phyloP scores from a whole-genome alignment of 1,284 basidiomycete species.

The Leccinum subatratum region DNA sequence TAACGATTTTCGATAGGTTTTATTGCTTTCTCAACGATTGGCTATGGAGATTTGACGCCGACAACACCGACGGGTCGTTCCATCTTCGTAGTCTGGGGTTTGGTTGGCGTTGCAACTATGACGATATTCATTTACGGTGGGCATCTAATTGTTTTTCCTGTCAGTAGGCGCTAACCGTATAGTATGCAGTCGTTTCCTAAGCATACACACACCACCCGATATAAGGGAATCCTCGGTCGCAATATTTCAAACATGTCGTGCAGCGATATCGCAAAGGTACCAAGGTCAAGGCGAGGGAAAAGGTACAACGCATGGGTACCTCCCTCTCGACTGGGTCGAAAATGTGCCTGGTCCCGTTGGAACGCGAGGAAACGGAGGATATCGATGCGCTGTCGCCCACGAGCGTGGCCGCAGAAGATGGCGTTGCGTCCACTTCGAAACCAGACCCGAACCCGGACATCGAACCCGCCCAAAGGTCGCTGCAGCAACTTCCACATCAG shows the following conservation, averaged over 20 bases:
- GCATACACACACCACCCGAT: slow-evolving; percentile 53
- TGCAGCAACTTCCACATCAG: too few relatives aligned
- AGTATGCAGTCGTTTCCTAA: slow-evolving; percentile 55
- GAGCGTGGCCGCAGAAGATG: too few relatives aligned
- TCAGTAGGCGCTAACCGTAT: slow-evolving; percentile 7
- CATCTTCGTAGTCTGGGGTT: slow-evolving; percentile 77
- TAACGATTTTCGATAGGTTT: slow-evolving; percentile 38
- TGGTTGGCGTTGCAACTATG: slow-evolving; percentile 74
- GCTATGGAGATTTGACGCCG: slow-evolving; percentile 67
- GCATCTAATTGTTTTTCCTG: slow-evolving; percentile 13
- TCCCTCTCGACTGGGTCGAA: too few relatives aligned
- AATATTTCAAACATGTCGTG: slow-evolving; percentile 44
- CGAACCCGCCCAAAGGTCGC: too few relatives aligned
- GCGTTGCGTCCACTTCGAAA: too few relatives aligned
- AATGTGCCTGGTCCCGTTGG: too few relatives aligned
- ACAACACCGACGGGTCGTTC: slow-evolving; percentile 64
- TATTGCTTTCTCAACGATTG: slow-evolving; percentile 62
- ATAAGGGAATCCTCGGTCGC: slow-evolving; percentile 47
- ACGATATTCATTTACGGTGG: slow-evolving; percentile 68
- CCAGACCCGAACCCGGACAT: too few relatives aligned
- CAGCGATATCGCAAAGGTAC: slow-evolving; percentile 15
- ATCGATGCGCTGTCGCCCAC: too few relatives aligned
- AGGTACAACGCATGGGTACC: too few relatives aligned
- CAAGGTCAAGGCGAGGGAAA: too few relatives aligned
- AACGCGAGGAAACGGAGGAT: too few relatives aligned